phyloP scores from a whole-genome alignment of 2,329 filamentous ascomycete species.

The Leptographium wingfieldii region DNA sequence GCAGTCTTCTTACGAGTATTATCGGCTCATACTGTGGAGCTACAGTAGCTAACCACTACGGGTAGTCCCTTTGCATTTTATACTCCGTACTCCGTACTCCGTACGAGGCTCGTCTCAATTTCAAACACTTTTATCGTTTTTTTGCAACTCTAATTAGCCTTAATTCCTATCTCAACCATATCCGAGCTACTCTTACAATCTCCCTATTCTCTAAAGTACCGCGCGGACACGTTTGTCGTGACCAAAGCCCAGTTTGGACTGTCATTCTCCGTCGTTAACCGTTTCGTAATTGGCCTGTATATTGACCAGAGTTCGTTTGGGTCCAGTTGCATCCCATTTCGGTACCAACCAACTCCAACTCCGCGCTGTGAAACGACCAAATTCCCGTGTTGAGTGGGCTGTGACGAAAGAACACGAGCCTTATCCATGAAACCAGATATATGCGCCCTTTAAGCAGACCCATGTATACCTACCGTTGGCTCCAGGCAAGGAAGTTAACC shows the following conservation, averaged over 20 bases:
- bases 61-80: too few species aligned
- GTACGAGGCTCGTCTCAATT: not conserved
- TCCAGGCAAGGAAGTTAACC: slow-evolving; percentile 3
- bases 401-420: slow-evolving; percentile 5
- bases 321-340: not conserved
- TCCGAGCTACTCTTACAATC: not conserved
- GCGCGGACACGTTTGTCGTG: not conserved
- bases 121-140: too few species aligned
- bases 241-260: not conserved
- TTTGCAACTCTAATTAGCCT: not conserved
- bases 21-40: not conserved
- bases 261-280: not conserved
- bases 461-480: slow-evolving; percentile 32
- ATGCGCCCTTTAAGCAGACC: slow-evolving; percentile 2
- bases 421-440: slow-evolving; percentile 11
- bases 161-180: not conserved
- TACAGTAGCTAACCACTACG: too few species aligned
- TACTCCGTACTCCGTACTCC: too few species aligned
- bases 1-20: not conserved
- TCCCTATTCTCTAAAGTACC: not conserved
- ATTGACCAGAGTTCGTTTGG: not conserved
- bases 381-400: not conserved
- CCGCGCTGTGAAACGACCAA: slow-evolving; percentile 33
- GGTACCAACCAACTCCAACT: slow-evolving; percentile 28
- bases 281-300: not conserved